phyloP scores from a whole-genome alignment of 2,329 filamentous ascomycete species.

The Sclerotinia sclerotiorum region DNA sequence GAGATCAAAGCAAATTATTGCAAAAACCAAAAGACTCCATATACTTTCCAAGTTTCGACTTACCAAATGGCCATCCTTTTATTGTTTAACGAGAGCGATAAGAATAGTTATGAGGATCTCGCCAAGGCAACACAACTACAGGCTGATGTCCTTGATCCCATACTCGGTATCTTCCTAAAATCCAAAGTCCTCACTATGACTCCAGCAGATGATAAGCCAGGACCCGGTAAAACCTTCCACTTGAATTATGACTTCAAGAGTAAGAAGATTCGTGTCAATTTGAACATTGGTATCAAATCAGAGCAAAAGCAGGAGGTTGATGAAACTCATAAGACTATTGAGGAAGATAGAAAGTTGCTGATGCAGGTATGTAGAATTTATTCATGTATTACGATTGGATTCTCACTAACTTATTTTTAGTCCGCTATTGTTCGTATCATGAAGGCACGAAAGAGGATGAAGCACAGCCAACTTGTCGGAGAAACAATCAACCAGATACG shows the following conservation, averaged over 20 bases:
- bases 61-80: constrained; percentile 97
- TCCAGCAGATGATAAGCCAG: constrained; percentile 72
- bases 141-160: constrained; percentile 81
- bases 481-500: constrained; percentile 97
- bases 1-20: constrained; percentile 93
- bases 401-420: constrained; percentile 50
- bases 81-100: constrained; percentile 90
- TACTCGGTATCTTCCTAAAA: constrained; percentile 83
- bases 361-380: constrained; percentile 72
- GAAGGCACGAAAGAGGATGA: constrained; percentile 99
- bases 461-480: constrained; percentile 89
- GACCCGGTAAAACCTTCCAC: constrained; percentile 73
- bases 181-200: constrained; percentile 80
- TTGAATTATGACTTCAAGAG: constrained; percentile 96
- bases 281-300: constrained; percentile 91
- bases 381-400: constrained; percentile 15
- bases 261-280: constrained; percentile 96
- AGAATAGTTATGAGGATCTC: constrained; percentile 84
- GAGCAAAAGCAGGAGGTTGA: constrained; percentile 95
- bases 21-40: constrained; percentile 84
- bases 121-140: constrained; percentile 75
- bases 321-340: constrained; percentile 98
- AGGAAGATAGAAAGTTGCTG: constrained; percentile 94
- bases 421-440: constrained; percentile 99
- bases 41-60: constrained; percentile 94